Conservation (phyloP, 2,329 filamentous ascomycete species). For the Neopestalotiopsis sp. region DNA sequence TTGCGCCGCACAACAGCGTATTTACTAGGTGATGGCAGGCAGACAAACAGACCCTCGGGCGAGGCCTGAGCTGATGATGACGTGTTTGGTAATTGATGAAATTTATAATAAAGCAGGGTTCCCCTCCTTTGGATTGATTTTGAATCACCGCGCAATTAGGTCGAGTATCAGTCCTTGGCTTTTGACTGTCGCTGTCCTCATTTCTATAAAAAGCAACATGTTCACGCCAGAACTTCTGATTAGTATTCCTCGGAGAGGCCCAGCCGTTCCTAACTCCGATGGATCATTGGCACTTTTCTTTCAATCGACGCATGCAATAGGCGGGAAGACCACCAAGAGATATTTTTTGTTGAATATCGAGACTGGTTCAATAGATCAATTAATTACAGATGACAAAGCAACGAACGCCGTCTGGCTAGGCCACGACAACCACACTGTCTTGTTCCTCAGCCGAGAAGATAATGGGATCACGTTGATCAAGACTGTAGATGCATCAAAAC, state of each 20-base stretch:
- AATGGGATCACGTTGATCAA: slow-evolving; percentile 37
- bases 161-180: background rate
- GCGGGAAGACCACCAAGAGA: slow-evolving; percentile 35
- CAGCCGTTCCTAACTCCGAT: slow-evolving; percentile 43
- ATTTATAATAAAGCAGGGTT: background rate
- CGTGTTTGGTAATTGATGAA: background rate
- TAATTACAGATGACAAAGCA: slow-evolving; percentile 32
- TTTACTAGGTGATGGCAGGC: background rate
- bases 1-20: background rate
- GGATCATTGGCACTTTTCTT: slow-evolving; percentile 47
- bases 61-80: background rate
- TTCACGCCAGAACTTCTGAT: slow-evolving; percentile 34
- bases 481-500: slow-evolving; percentile 29
- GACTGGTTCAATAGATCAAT: slow-evolving; percentile 29
- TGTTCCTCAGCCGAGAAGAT: slow-evolving; percentile 37
- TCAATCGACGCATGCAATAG: slow-evolving; percentile 40
- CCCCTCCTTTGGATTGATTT: background rate
- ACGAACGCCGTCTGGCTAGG: slow-evolving; percentile 43
- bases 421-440: slow-evolving; percentile 30
- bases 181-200: background rate
- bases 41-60: background rate
- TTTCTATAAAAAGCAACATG: background rate
- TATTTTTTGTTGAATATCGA: slow-evolving; percentile 40
- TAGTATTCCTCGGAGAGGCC: slow-evolving; percentile 32
- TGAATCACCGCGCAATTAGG: background rate